These are phyloP conservation scores for Rhynchosporium secalis DNA, from an alignment of 2,329 filamentous ascomycete genomes.

Conservation along the genomic window DNA sequence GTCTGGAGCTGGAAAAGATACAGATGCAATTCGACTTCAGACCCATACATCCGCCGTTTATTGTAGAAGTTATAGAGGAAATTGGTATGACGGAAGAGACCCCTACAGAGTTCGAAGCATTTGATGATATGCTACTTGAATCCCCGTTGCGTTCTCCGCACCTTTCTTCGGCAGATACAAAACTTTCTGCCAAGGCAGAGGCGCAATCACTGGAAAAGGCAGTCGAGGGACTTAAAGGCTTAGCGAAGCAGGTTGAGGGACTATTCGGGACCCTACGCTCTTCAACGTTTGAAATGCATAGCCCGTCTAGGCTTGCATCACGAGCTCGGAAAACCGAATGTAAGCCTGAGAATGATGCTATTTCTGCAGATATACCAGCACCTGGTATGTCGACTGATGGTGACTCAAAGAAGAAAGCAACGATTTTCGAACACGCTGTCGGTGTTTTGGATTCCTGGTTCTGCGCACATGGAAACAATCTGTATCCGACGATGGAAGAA, in stretches of 20 bases:
- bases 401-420: background rate
- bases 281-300: background rate
- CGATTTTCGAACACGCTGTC: slow-evolving; percentile 11
- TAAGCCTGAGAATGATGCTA: background rate
- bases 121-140: slow-evolving; percentile 13
- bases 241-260: background rate
- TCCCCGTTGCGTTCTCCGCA: too few species aligned
- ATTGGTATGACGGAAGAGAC: background rate
- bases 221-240: slow-evolving; percentile 1
- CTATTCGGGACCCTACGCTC: background rate
- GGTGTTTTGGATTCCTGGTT: slow-evolving; percentile 14
- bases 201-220: background rate
- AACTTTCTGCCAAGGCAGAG: background rate
- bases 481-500: slow-evolving; percentile 13
- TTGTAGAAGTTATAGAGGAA: background rate
- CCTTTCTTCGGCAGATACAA: background rate
- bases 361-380: background rate
- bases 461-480: background rate
- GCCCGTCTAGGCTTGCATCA: background rate
- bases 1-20: slow-evolving; percentile 28
- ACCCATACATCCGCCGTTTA: background rate
- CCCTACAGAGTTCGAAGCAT: background rate
- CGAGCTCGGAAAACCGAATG: too few species aligned
- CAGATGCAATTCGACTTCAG: slow-evolving; percentile 30
- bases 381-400: too few species aligned